Base-by-base conservation (phyloP, 2,329 filamentous ascomycete species). In the Fusarium xyrophilum region DNA sequence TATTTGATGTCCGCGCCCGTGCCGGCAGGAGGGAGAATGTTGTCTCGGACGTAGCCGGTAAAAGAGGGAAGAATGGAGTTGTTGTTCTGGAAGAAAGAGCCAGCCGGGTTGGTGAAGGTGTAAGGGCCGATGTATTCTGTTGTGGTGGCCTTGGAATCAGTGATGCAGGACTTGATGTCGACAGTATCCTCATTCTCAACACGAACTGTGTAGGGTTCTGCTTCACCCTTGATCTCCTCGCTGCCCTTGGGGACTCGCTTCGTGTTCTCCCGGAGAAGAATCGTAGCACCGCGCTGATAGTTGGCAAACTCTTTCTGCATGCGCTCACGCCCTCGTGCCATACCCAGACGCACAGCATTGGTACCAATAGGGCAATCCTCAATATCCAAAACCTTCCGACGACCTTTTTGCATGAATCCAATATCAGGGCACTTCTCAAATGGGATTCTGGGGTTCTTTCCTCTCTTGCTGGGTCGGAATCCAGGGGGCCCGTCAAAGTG, bases 41-140 rank as follows among this genome's bases (percentile, higher is more conserved):
- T 87, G 38, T 91, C 85, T 67, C 93, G 91, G 77, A 98, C 92
- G 82, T 96, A 97, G 70, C 88, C 85, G 17, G 93, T 97, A 80
- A 98, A 97, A 19, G 83, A 81, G 32, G 92, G 89, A 27, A 99
- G 89, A 80, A 99, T 98, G 57, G 93, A 96, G 84, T 98, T 98
- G 86, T 99, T 99, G 85, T 99, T 99, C 77, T 99, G 96, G 87
- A 99, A 99, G 83, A 99, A 99, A 54, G 93, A 89, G 63, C 94
- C 94, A 14, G 96, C 96, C 5, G 92, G 93, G 82, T 97, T 98
- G 77, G 90, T 90, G 82, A 99, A 97, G 75, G 89, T 83, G 82
- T 91, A 96, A 78, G 89, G 82, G 75, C 91, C 93, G 67, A 99
- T 87, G 80, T 96, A 97, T 79, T 99, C 96, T 32, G 91, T 94